Base-by-base conservation (phyloP, 2,329 filamentous ascomycete genomes). In the Rugonectria rugulosa region DNA sequence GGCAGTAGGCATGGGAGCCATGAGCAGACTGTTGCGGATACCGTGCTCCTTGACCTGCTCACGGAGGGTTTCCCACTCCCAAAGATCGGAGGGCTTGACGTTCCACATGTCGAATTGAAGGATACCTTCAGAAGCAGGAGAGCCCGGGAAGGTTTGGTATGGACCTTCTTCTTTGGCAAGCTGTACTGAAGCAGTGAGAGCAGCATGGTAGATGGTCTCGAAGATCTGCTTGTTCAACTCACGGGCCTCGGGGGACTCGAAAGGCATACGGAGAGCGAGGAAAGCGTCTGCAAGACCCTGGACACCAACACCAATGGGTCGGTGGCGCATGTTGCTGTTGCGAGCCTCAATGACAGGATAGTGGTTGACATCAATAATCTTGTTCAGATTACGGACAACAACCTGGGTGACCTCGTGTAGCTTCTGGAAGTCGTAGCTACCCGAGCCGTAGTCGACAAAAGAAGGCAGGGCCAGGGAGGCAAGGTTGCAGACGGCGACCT, bases 61-160 rank as follows among this genome's bases (percentile, higher is more conserved):
- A 81, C 97, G 96, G 67, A 99, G 82, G 8, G 85, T 76, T 59
- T 88, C 87, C 95, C 95, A 99, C 76, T 99, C 94, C 95, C 95
- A 99, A 19, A 99, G 89, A 67, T 96, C 91, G 34, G 90, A 90
- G 7, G 95, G 95, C 53, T 89, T 97, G 57, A 96, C 90, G 69
- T 91, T 88, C 95, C 95, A 99, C 92, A 99, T 96, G 76, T 99
- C 95, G 70, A 95, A 98, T 76, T 99, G 95, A 36, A 99, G 90
- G 68, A 96, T 91, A 60, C 95, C 95, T 78, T 98, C 88, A 1
- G 95, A 98, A 56, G 95, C 90, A 24, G 95, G 95, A 23, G 92
- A 97, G 60, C 95, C 95, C 73, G 94, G 85, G 73, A 97, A 99
- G 4, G 92, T 92, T 65, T 88, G 84, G 77, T 99, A 99, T 6